Base-by-base conservation (phyloP, 169 alveolate genomes). In the Plasmodium inui region DNA sequence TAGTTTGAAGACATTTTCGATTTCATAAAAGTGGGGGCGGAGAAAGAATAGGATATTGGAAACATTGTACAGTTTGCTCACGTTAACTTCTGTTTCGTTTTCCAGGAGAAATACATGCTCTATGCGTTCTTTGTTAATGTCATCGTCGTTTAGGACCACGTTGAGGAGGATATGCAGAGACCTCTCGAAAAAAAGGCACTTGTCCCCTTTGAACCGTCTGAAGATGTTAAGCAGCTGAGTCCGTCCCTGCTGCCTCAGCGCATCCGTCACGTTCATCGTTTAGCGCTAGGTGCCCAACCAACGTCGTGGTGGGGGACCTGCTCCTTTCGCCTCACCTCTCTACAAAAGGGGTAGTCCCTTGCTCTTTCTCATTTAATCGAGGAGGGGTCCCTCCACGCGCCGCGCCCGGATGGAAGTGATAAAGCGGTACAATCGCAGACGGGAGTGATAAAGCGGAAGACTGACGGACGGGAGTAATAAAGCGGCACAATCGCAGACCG, bases 21-120 rank as follows among this genome's bases (percentile, higher is more conserved):
- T 57, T 76, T 86, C 93, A 41, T 86, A 86, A 86, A 86, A 86
- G 8, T 86, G 12, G 17, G 93, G 93, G 17, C 93, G 93, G 17
- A 86, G 22, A 86, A 86, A 74, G 46, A 86, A 86, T 34, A 86
- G 67, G 26, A 86, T 57, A 46, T 86, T 86, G 0, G 4, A 0
- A 6, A 78, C 67, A 1, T 55, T 76, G 22, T 86, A 46, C 44
- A 61, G 8, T 12, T 74, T 78, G 14, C 46, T 57, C 3, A 46
- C 41, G 19, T 55, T 74, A 9, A 78, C 46, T 30, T 86, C 81
- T 37, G 17, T 74, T 86, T 76, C 93, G 10, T 86, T 61, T 5
- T 28, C 44, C 39, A 71, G n/a, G 14, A 78, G 39, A 67, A 86
- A 74, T 9, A 86, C 71, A 34, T 74, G 55, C 55, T 86, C 82